Base-by-base conservation (phyloP, 1,139 yeast species). In the Hyphopichia burtonii region DNA sequence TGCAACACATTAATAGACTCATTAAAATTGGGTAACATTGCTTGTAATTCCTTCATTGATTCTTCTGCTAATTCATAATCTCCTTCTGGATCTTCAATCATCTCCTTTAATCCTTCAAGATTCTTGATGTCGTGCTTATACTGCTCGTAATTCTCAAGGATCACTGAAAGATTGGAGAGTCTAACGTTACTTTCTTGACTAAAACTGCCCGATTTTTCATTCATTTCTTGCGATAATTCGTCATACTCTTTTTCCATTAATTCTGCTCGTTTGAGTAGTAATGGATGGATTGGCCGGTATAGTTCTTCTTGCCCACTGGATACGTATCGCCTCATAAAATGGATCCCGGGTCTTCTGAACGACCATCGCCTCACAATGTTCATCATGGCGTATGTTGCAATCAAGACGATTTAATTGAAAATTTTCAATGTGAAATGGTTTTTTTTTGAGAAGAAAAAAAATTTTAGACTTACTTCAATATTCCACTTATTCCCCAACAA, bases 221-320 rank as follows among this genome's bases (percentile, higher is more conserved):
- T 53, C 46, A 85, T 66, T 43, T 71, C 65, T 8, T 63, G 53
- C 40, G 82, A 82, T 1, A 88, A 61, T 1, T 53, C 58, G 9
- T 58, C 52, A 44, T 80, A 73, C 53, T 88, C 91, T 2, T 53
- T 44, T 16, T 67, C 59, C 58, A 86, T 67, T 6, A 61, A 50
- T 36, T 75, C 74, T 0, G 94, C 94, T 54, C 88, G 71, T 52
- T 79, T 65, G 34, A 82, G 50, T n/a, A 88, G 65, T 4, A 82
- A 64, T 0, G 91, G 89, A 50, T 82, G 86, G 4, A 33, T 33
- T 8, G 36, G 36, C 12, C 10, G 15, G 16, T 33, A 33, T 20
- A 33, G 14, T 25, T 25, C 28, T 25, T 25, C 28, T 9, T 11
- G n/a, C 4, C 4, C n/a, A 7, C 17, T n/a, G 7, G 18, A 30